A percentile compares a stretch with the other conserved stretches of the same genome.
Evolutionary conservation across 306 rosid species (phyloP).

Genomic region (Lathyrus sativus): DNA sequence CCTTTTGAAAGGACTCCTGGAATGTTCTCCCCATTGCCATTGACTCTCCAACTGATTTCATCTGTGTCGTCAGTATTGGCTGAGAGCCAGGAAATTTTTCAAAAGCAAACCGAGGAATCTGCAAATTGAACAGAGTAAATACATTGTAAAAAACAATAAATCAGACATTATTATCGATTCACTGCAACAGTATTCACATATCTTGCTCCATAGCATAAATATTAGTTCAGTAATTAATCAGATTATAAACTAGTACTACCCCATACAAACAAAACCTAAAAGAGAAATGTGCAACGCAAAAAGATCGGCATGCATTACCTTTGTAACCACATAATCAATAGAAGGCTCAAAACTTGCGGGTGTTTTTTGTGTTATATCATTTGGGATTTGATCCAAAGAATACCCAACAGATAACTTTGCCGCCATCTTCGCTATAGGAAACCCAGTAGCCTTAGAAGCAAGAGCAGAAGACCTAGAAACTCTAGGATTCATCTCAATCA

Average conservation of each 20-base stretch:
- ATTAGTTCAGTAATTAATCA: slow-evolving; percentile 1
- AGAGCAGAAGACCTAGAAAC: slow-evolving; percentile 92
- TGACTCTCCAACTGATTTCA: slow-evolving; percentile 98
- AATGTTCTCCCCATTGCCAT: slow-evolving; percentile 94
- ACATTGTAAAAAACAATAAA: slow-evolving; percentile 17
- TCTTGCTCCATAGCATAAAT: slow-evolving; percentile 21
- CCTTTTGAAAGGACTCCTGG: slow-evolving; percentile 97
- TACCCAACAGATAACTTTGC: slow-evolving; percentile 91
- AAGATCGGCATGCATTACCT: slow-evolving; percentile 50
- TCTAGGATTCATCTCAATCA: slow-evolving; percentile 98
- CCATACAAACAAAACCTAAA: background rate
- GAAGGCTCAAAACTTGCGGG: slow-evolving; percentile 99
- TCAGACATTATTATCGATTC: background rate
- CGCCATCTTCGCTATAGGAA: slow-evolving; percentile 96
- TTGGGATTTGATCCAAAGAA: slow-evolving; percentile 86
- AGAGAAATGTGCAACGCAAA: background rate
- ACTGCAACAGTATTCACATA: background rate
- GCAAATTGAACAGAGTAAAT: slow-evolving; percentile 45
- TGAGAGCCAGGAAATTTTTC: slow-evolving; percentile 98
- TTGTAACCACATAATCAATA: slow-evolving; percentile 95
- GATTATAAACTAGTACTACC: slow-evolving; percentile 19
- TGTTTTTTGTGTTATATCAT: slow-evolving; percentile 90
- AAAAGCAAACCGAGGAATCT: slow-evolving; percentile 97
- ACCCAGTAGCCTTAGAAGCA: slow-evolving; percentile 95
- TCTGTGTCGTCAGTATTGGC: slow-evolving; percentile 91